A percentile compares a stretch with the other conserved stretches of the same genome.
Evolutionary conservation across 345 rosid species (phyloP).

Genomic region (Noccaea bulbosa): DNA sequence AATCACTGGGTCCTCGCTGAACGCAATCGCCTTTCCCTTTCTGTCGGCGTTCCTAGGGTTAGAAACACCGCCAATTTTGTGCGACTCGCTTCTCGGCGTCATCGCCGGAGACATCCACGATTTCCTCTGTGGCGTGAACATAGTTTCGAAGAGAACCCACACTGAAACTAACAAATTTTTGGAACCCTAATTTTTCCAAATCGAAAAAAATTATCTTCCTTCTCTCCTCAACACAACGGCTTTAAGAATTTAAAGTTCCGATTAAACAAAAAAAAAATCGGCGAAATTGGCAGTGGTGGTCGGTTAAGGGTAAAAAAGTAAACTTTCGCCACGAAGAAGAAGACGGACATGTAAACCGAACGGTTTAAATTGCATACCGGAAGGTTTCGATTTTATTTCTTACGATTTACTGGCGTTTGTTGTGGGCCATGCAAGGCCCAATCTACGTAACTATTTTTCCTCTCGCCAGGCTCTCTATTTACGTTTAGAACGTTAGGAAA

Average conservation of each 20-base stretch:
- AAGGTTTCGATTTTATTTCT: no score
- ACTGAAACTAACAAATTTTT: neutral
- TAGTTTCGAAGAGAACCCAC: slow-evolving; percentile 28
- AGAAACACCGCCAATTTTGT: slow-evolving; percentile 28
- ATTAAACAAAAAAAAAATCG: slow-evolving; percentile 6
- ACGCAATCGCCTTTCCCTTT: slow-evolving; percentile 75
- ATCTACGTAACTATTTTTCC: neutral
- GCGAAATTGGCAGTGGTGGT: slow-evolving; percentile 2
- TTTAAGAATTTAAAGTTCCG: slow-evolving; percentile 15
- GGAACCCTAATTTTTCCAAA: slow-evolving; percentile 38
- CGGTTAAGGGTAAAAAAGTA: slow-evolving; percentile 8
- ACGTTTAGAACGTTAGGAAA: neutral
- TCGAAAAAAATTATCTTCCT: neutral
- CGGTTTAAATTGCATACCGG: neutral
- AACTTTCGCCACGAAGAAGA: neutral
- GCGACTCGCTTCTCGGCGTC: slow-evolving; percentile 52
- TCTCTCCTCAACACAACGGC: slow-evolving; percentile 34
- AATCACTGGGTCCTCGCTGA: slow-evolving; percentile 43
- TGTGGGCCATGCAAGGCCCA: neutral
- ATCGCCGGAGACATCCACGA: slow-evolving; percentile 44
- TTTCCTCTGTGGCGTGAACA: slow-evolving; percentile 79
- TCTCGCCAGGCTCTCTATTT: neutral
- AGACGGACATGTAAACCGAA: neutral
- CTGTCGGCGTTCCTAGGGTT: slow-evolving; percentile 42
- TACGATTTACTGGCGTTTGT: no score